These are phyloP conservation scores for Pinus tabuliformis DNA, from an alignment of 75 land plant genomes.

Conservation along the genomic window DNA sequence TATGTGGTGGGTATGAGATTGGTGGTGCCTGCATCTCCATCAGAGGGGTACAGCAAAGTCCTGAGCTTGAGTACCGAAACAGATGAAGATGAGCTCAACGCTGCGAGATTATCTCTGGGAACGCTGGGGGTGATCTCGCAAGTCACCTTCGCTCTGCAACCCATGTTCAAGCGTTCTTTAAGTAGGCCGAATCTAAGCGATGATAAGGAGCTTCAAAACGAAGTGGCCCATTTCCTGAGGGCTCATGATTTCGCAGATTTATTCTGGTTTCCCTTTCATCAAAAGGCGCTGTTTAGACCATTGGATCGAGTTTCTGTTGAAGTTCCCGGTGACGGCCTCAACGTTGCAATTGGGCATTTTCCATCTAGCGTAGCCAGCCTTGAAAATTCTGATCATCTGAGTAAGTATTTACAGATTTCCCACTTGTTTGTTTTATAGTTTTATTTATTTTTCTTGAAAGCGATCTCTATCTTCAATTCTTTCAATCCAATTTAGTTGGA, in stretches of 20 bases:
- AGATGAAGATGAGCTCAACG: background rate
- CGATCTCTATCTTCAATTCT: too few relatives aligned
- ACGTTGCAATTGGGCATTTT: background rate
- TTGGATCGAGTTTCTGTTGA: background rate
- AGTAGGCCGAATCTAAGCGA: background rate
- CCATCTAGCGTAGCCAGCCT: background rate
- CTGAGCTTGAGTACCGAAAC: constrained; percentile 2
- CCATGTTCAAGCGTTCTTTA: constrained; percentile 25
- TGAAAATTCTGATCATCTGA: too few relatives aligned
- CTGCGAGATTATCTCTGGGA: too few relatives aligned
- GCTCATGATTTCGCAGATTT: background rate
- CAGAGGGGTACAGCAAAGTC: constrained; percentile 17
- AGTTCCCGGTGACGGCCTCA: background rate
- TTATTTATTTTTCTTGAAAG: too few relatives aligned
- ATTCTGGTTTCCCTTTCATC: background rate
- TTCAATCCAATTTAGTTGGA: too few relatives aligned
- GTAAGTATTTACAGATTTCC: too few relatives aligned
- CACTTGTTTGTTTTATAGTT: too few relatives aligned
- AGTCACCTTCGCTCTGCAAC: too few relatives aligned
- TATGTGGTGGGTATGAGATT: constrained; percentile 21
- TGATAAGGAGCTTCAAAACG: background rate
- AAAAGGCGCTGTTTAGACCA: too few relatives aligned
- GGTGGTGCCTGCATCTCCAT: constrained; percentile 18
- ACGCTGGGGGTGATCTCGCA: too few relatives aligned
- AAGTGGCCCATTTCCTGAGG: background rate